Base-by-base conservation (phyloP, 176 grass and related monocot species). In the Oryza officinalis region DNA sequence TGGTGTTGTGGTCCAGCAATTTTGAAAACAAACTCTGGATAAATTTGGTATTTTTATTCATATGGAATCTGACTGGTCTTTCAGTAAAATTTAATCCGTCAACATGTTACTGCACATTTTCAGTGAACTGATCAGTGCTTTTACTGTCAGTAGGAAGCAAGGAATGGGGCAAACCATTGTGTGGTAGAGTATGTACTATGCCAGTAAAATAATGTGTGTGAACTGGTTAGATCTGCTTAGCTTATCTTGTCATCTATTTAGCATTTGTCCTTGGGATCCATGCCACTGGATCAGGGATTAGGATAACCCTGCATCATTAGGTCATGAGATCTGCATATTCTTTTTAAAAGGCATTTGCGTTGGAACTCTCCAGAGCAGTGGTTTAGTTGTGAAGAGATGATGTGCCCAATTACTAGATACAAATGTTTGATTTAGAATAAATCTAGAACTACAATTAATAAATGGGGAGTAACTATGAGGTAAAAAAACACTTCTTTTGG, bases 221-320 rank as follows among this genome's bases (percentile, higher is more conserved):
- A 30, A 12, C 49, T 27, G 6, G 6, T 26, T 22, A 25, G 14
- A 30, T 57, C 30, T 80, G 1, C 65, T 67, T n/a, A 57, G 13
- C 8, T 13, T 23, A 65, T 23, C 8, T 28, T 73, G 27, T 27
- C 67, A 22, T 18, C 3, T 69, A 41, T 69, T 40, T 1, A 60
- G 68, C 45, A 79, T 84, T 75, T 84, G 69, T 13, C 35, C 68
- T 80, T 44, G 75, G 75, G 75, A 88, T 88, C 75, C 63, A 68
- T 74, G 79, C 85, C 47, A 8, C 64, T 87, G 81, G 75, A 74
- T 80, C 75, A 84, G 87, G 75, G 69, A 68, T 68, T 71, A 44
- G 68, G 33, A 67, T 79, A 79, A 72, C 60, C 33, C 44, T 65
- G 57, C 74, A 46, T 79, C 27, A 68, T 80, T 84, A 74, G 61